phyloP scores from a whole-genome alignment of 2,329 filamentous ascomycete genomes.

The Monosporascus sp. region DNA sequence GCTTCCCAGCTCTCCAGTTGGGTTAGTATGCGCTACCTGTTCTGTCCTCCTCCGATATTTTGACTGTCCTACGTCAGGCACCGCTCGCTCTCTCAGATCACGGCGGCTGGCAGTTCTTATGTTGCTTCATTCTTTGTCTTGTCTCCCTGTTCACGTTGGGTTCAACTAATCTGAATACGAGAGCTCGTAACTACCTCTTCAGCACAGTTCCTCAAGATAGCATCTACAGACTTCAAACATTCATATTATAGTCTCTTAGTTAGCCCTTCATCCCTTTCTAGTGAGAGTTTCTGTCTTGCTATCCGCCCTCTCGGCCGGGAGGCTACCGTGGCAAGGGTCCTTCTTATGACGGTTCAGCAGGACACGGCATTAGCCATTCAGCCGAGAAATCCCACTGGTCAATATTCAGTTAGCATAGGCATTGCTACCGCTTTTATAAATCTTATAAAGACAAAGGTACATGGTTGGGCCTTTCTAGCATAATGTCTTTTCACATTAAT shows the following conservation, averaged over 20 bases:
- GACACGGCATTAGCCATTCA: constrained; percentile 46
- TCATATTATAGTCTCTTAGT: not conserved
- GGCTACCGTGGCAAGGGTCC: constrained; percentile 25
- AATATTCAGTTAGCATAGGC: constrained; percentile 32
- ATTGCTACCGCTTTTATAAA: constrained; percentile 27
- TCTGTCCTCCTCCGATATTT: constrained; percentile 24
- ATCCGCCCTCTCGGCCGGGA: constrained; percentile 27
- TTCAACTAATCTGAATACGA: not conserved
- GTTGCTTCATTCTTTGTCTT: constrained; percentile 6
- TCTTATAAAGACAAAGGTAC: constrained; percentile 26
- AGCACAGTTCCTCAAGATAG: not conserved
- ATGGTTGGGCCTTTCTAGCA: constrained; percentile 35
- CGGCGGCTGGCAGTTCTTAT: constrained; percentile 4
- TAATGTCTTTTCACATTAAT: constrained; percentile 22
- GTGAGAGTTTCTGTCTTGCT: constrained; percentile 9
- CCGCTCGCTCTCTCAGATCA: constrained; percentile 7
- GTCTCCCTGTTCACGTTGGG: not conserved
- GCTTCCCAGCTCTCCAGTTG: constrained; percentile 33
- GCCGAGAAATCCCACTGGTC: constrained; percentile 38
- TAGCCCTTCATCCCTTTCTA: constrained; percentile 6
- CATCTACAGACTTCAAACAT: not conserved
- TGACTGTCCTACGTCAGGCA: constrained; percentile 20
- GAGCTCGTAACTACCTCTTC: not conserved
- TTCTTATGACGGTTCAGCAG: constrained; percentile 30
- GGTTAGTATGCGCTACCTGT: constrained; percentile 32